A percentile compares a stretch with the other conserved stretches of the same genome.
Evolutionary conservation across 2,329 filamentous ascomycete species (phyloP).

Genomic region (Rhytidhysteron rufulum): DNA sequence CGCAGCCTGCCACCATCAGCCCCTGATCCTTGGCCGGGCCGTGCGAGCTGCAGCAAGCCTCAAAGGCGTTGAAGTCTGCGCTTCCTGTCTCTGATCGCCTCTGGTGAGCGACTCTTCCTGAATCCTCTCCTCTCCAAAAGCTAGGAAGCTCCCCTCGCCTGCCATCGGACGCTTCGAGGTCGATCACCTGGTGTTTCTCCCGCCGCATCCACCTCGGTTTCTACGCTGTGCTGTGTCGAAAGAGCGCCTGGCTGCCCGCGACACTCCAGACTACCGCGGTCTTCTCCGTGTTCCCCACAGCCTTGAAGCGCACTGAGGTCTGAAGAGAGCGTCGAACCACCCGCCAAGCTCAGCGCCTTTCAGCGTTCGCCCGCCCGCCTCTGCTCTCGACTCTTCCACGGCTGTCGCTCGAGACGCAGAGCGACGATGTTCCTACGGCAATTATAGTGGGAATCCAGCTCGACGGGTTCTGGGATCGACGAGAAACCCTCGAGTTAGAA

Average conservation of each 20-base stretch:
- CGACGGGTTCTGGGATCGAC: slow-evolving; percentile 24
- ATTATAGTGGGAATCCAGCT: slow-evolving; percentile 26
- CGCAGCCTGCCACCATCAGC: slow-evolving; percentile 35
- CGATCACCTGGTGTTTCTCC: slow-evolving; percentile 15
- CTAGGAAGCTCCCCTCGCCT: slow-evolving; percentile 18
- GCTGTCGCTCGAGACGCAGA: slow-evolving; percentile 28
- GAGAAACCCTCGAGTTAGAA: slow-evolving; percentile 27
- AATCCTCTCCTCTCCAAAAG: slow-evolving; percentile 18
- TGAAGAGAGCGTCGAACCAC: slow-evolving; percentile 28
- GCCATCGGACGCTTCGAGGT: slow-evolving; percentile 18
- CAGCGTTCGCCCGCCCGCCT: slow-evolving; percentile 17
- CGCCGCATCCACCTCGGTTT: slow-evolving; percentile 14
- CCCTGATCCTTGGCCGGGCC: slow-evolving; percentile 36
- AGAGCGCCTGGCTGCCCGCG: too few species aligned
- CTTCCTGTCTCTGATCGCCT: slow-evolving; percentile 29
- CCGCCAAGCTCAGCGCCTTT: slow-evolving; percentile 22
- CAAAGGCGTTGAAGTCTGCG: slow-evolving; percentile 37
- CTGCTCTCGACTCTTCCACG: slow-evolving; percentile 16
- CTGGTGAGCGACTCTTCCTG: slow-evolving; percentile 30
- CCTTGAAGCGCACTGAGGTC: slow-evolving; percentile 2
- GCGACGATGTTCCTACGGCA: slow-evolving; percentile 35
- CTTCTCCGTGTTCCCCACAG: slow-evolving; percentile 14
- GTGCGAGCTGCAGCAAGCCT: slow-evolving; percentile 37
- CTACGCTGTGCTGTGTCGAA: slow-evolving; percentile 15
- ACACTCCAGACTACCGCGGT: too few species aligned